phyloP scores from a whole-genome alignment of 2,329 filamentous ascomycete genomes.

The Colletotrichum lentis region DNA sequence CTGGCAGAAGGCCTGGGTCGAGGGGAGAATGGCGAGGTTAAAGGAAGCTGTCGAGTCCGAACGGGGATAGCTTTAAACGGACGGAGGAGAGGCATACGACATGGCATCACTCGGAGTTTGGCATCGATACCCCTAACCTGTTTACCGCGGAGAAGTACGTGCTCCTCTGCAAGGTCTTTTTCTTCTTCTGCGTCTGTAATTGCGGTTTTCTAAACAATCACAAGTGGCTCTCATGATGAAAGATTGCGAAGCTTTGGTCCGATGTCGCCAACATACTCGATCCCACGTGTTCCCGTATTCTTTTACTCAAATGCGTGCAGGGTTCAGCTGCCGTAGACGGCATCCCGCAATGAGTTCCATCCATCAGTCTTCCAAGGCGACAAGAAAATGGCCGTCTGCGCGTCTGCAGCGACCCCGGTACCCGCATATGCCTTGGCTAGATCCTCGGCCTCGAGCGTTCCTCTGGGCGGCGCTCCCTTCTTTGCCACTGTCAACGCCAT shows the following conservation, averaged over 20 bases:
- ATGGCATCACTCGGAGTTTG: constrained; percentile 24
- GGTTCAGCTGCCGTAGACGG: constrained; percentile 42
- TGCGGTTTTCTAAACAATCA: not conserved
- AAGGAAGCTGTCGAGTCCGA: constrained; percentile 63
- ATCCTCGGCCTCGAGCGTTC: constrained; percentile 72
- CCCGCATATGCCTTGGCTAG: constrained; percentile 78
- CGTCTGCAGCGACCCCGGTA: constrained; percentile 75
- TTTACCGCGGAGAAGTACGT: not conserved
- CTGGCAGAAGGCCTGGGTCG: constrained; percentile 80
- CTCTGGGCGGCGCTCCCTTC: constrained; percentile 76
- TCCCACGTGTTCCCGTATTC: too few species aligned
- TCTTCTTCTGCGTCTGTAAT: not conserved
- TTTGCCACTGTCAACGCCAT: constrained; percentile 85
- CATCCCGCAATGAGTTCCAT: constrained; percentile 67
- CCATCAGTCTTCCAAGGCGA: constrained; percentile 78
- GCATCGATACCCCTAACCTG: constrained; percentile 25
- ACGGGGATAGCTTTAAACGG: constrained; percentile 14
- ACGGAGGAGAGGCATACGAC: not conserved
- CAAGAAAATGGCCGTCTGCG: constrained; percentile 78
- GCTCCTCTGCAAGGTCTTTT: not conserved
- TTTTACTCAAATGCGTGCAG: too few species aligned
- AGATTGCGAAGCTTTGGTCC: not conserved
- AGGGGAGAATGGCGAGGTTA: constrained; percentile 73
- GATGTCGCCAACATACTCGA: too few species aligned
- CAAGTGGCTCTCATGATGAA: not conserved